Evolutionary conservation across 176 grass and related monocot genomes (phyloP).

Genomic region (Oryza glumipatula): DNA sequence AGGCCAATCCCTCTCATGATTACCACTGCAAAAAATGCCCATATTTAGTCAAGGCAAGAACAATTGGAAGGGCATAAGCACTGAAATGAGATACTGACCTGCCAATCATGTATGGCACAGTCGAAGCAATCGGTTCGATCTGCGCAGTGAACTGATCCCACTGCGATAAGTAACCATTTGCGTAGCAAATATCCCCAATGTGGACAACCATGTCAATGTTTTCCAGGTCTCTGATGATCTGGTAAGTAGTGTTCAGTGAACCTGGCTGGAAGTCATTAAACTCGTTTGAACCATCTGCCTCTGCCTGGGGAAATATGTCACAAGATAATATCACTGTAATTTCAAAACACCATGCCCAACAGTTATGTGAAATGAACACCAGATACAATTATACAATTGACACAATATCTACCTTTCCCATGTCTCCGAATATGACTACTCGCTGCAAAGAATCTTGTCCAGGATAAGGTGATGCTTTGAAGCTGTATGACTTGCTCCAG

Average conservation of each 20-base stretch:
- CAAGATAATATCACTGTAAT: not conserved
- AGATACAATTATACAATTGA: constrained; percentile 4
- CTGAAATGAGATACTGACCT: constrained; percentile 54
- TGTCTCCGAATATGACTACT: constrained; percentile 89
- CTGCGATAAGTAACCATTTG: constrained; percentile 83
- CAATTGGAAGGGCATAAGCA: not conserved
- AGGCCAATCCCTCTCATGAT: constrained; percentile 94
- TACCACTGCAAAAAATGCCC: constrained; percentile 50
- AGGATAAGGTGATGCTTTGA: constrained; percentile 85
- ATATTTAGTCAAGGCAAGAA: not conserved
- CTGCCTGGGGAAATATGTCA: constrained; percentile 53
- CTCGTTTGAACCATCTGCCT: constrained; percentile 93
- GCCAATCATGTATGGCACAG: constrained; percentile 82
- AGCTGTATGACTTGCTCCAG: constrained; percentile 78
- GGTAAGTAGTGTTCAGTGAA: constrained; percentile 80
- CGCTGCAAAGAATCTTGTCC: constrained; percentile 81
- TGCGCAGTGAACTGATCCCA: constrained; percentile 95
- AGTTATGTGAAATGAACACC: not conserved
- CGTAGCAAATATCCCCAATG: constrained; percentile 80
- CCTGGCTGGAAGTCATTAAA: constrained; percentile 77
- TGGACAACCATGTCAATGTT: constrained; percentile 87
- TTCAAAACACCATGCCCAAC: not conserved
- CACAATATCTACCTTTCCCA: constrained; percentile 78
- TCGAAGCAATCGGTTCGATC: constrained; percentile 73
- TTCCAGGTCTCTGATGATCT: constrained; percentile 71